Percentiles rank a stretch among this genome's conserved stretches.
Conservation (phyloP, 2,329 filamentous ascomycete species). For the Aspergillus piperis region DNA sequence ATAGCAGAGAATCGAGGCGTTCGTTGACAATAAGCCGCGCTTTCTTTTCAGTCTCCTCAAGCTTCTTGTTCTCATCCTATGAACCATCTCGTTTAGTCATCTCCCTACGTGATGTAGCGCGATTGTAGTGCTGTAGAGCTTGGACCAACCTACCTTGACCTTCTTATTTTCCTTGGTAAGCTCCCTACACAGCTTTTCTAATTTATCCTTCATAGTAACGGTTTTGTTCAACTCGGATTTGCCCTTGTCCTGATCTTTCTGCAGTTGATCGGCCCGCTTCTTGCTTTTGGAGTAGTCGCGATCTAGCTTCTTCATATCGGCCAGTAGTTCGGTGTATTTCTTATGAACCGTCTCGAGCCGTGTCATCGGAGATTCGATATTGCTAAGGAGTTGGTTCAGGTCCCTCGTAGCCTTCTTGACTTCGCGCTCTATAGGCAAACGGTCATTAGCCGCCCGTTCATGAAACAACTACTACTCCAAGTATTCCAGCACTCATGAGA, state of each 20-base stretch:
- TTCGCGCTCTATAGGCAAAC: conserved; percentile 69
- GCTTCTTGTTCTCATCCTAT: conserved; percentile 87
- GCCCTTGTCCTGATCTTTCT: conserved; percentile 93
- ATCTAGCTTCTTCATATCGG: conserved; percentile 94
- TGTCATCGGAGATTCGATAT: conserved; percentile 87
- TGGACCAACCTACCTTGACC: conserved; percentile 70
- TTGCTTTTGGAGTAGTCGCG: conserved; percentile 94
- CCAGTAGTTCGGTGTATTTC: conserved; percentile 85
- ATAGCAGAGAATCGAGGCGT: conserved; percentile 75
- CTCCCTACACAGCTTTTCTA: conserved; percentile 94
- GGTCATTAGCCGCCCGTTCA: conserved; percentile 26
- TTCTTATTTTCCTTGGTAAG: conserved; percentile 97
- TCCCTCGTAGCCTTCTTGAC: conserved; percentile 93
- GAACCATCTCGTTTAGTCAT: conserved; percentile 19
- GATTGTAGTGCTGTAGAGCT: neutral
- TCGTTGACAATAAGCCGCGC: conserved; percentile 82
- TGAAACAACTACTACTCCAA: conserved; percentile 16
- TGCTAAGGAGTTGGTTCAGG: conserved; percentile 77
- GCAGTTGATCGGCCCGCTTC: conserved; percentile 87
- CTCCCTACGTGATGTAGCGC: neutral
- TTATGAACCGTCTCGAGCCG: conserved; percentile 89
- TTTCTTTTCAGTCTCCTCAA: conserved; percentile 81
- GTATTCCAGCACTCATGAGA: conserved; percentile 10
- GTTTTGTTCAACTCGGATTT: conserved; percentile 89
- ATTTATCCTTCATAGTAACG: conserved; percentile 86